phyloP scores from a whole-genome alignment of 2,329 filamentous ascomycete genomes.

The Dryadomyces quercivorus region DNA sequence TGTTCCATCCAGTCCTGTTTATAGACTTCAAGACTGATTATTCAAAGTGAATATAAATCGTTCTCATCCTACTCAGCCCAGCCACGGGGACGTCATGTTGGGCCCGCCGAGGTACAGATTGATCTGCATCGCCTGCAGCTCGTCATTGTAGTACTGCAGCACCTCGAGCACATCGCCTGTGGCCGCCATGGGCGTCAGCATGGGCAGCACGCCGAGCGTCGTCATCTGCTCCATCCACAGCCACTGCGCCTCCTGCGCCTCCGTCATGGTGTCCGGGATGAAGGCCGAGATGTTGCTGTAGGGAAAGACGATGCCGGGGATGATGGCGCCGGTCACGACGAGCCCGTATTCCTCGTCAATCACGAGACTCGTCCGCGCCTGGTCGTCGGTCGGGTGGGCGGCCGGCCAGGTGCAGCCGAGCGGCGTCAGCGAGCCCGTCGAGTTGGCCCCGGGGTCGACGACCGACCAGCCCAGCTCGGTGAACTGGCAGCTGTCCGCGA shows the following conservation, averaged over 20 bases:
- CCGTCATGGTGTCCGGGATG: not conserved
- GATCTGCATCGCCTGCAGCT: not conserved
- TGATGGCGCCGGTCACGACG: not conserved
- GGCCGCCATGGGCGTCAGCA: not conserved
- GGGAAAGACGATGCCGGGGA: not conserved
- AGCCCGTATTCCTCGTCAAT: not conserved
- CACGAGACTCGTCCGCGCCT: not conserved
- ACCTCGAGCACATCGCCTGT: not conserved
- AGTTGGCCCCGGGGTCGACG: not conserved
- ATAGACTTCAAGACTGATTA: too few species aligned
- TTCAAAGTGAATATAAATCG: too few species aligned
- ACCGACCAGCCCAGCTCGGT: not conserved
- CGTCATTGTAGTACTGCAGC: not conserved
- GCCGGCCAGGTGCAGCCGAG: not conserved
- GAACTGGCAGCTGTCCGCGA: not conserved
- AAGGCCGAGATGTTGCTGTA: not conserved
- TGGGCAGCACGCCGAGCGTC: not conserved
- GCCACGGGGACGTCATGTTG: not conserved
- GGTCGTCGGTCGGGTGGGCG: not conserved
- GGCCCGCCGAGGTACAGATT: not conserved
- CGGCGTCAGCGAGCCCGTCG: not conserved
- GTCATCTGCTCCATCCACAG: not conserved
- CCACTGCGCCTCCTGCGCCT: not conserved
- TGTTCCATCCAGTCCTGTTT: too few species aligned
- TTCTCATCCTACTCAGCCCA: too few species aligned